These are phyloP conservation scores for Penicillium sp. DNA, from an alignment of 2,329 filamentous ascomycete genomes.

Conservation along the genomic window DNA sequence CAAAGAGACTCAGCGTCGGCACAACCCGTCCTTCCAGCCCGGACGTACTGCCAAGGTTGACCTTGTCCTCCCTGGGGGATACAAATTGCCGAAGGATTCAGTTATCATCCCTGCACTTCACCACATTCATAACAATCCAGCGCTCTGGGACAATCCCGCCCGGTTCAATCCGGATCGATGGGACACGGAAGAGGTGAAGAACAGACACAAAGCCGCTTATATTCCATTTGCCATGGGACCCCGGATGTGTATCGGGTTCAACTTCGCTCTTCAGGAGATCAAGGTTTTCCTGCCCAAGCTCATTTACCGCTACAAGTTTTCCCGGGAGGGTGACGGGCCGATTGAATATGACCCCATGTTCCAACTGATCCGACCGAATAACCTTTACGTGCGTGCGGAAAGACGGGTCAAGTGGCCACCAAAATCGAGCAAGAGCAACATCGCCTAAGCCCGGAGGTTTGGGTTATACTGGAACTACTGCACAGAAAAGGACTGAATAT, in stretches of 20 bases:
- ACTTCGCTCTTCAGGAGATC: constrained; percentile 65
- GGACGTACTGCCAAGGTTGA: constrained; percentile 62
- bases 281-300: constrained; percentile 62
- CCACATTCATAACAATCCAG: constrained; percentile 56
- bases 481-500: no score
- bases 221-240: constrained; percentile 63
- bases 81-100: constrained; percentile 57
- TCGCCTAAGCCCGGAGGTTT: no score
- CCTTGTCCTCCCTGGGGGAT: constrained; percentile 63
- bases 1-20: constrained; percentile 64
- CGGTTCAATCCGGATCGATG: constrained; percentile 65
- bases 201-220: constrained; percentile 57
- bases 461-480: no score
- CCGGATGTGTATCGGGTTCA: constrained; percentile 67
- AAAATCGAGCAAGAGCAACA: neutral
- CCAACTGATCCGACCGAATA: constrained; percentile 32
- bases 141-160: constrained; percentile 61
- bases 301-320: constrained; percentile 63
- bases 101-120: constrained; percentile 59
- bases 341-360: constrained; percentile 46
- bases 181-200: constrained; percentile 57
- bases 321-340: constrained; percentile 53
- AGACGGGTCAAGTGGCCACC: constrained; percentile 21
- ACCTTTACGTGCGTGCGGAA: constrained; percentile 30
- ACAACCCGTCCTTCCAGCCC: constrained; percentile 67